Evolutionary conservation across 495 filamentous ascomycete species (phyloP).

Genomic region (Tuber magnatum): DNA sequence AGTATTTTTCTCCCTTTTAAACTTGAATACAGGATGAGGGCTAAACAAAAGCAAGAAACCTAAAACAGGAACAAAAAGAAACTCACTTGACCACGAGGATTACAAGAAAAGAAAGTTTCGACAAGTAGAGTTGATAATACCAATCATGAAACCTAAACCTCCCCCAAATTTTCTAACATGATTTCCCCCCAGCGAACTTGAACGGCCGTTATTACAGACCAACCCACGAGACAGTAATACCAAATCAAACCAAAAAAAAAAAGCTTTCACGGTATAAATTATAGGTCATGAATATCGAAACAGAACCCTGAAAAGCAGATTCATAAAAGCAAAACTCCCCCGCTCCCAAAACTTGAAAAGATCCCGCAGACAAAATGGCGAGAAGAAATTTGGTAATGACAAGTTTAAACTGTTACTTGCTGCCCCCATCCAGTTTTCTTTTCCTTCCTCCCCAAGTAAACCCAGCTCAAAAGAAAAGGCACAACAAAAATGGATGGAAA

Average conservation of each 20-base stretch:
- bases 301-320: neutral
- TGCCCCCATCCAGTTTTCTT: neutral
- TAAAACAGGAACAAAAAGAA: neutral
- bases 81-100: neutral
- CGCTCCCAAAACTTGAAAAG: conserved; percentile 2
- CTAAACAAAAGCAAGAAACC: neutral
- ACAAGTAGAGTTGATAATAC: neutral
- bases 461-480: conserved; percentile 16
- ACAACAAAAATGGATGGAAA: conserved; percentile 16
- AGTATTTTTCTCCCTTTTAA: neutral
- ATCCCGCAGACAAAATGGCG: neutral
- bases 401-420: conserved; percentile 2
- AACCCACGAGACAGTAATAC: conserved; percentile 23
- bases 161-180: conserved; percentile 1
- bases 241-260: conserved; percentile 17
- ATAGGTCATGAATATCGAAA: conserved; percentile 8
- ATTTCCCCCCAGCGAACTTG: neutral
- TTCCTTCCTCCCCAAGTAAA: neutral
- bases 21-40: neutral
- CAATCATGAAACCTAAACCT: conserved; percentile 8
- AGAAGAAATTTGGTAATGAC: neutral
- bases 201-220: conserved; percentile 1
- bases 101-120: neutral
- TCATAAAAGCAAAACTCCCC: conserved; percentile 3
- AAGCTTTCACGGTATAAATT: conserved; percentile 14